A percentile compares a stretch with the other conserved stretches of the same genome.
These are phyloP conservation scores for Mollisia scopiformis DNA, from an alignment of 2,329 filamentous ascomycete genomes.

Conservation along the genomic window DNA sequence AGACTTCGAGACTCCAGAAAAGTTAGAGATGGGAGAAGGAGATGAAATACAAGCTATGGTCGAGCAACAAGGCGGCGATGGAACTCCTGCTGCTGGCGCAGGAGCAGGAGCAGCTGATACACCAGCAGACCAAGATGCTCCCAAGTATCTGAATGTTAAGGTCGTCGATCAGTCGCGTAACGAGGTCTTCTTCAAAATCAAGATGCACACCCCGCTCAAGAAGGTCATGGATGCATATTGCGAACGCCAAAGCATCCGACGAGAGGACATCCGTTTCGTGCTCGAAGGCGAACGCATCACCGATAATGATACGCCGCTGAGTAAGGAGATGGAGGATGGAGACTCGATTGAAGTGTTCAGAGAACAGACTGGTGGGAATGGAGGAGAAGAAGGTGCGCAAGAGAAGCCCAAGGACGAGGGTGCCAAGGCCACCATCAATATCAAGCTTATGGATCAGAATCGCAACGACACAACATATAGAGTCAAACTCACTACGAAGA, in stretches of 20 bases:
- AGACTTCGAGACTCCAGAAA: slow-evolving; percentile 17
- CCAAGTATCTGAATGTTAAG: slow-evolving; percentile 7
- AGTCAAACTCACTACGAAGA: slow-evolving; percentile 6
- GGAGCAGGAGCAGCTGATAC: too few species aligned
- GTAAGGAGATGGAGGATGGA: slow-evolving; percentile 8
- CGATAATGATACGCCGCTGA: slow-evolving; percentile 8
- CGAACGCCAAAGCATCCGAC: background rate
- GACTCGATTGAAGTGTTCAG: slow-evolving; percentile 8
- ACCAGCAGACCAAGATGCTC: background rate
- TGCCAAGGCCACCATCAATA: slow-evolving; percentile 7
- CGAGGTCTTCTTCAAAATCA: slow-evolving; percentile 14
- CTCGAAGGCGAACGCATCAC: slow-evolving; percentile 6
- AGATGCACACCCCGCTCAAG: slow-evolving; percentile 1
- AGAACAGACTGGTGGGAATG: slow-evolving; percentile 6
- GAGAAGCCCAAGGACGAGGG: background rate
- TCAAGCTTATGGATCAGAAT: slow-evolving; percentile 11
- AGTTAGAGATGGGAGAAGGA: slow-evolving; percentile 22
- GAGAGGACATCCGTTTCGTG: slow-evolving; percentile 8
- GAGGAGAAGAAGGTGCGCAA: background rate
- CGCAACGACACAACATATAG: slow-evolving; percentile 9
- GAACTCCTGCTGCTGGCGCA: background rate
- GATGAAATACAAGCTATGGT: slow-evolving; percentile 21
- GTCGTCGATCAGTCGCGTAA: slow-evolving; percentile 4
- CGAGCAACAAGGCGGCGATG: slow-evolving; percentile 19
- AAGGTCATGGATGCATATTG: slow-evolving; percentile 17